A percentile compares a stretch with the other conserved stretches of the same genome.
Evolutionary conservation across 441 rosid species (phyloP).

Genomic region (Pelargonium australe): DNA sequence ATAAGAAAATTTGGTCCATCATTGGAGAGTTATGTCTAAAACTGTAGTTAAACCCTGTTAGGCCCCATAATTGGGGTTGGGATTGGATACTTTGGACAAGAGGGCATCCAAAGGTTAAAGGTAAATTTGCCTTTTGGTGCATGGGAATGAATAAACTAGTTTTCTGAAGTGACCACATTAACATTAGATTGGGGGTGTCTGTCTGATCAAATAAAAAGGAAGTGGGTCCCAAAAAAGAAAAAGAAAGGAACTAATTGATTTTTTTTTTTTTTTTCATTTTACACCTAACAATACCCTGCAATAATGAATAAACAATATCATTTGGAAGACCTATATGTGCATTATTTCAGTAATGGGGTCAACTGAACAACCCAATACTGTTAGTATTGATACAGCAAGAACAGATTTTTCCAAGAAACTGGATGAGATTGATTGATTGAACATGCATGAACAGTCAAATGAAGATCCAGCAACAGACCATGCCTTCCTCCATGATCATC

Average conservation of each 20-base stretch:
- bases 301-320: constrained; percentile 6
- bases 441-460: not conserved
- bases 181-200: constrained; percentile 17
- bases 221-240: constrained; percentile 8
- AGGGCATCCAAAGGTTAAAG: constrained; percentile 13
- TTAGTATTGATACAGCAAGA: not conserved
- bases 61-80: constrained; percentile 18
- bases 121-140: constrained; percentile 8
- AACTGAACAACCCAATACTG: not conserved
- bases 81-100: constrained; percentile 21
- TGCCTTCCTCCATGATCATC: constrained; percentile 5
- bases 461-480: not conserved
- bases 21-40: not conserved
- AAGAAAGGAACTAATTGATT: not conserved
- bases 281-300: constrained; percentile 14
- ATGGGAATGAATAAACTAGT: constrained; percentile 7
- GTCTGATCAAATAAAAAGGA: constrained; percentile 21
- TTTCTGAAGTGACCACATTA: constrained; percentile 12
- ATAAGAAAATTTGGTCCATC: not conserved
- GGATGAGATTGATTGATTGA: not conserved
- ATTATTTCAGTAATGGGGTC: not conserved
- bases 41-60: constrained; percentile 13
- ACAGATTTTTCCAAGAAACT: not conserved
- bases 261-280: not conserved
- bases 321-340: not conserved